Conservation (phyloP, 495 filamentous ascomycete species). For the Aspergillus mulundensis region DNA sequence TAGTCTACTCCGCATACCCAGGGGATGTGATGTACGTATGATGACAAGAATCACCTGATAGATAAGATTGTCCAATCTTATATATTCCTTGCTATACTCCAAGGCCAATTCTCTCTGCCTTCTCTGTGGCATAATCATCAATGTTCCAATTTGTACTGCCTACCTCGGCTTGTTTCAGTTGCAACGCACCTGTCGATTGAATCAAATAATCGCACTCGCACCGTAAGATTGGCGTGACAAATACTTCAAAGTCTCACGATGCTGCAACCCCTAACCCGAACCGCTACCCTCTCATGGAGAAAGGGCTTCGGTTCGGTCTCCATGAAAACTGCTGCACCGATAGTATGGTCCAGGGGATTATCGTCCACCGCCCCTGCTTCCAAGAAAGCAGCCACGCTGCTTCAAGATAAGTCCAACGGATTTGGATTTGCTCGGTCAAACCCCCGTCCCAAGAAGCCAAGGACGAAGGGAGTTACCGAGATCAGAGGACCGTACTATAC, state of each 20-base stretch:
- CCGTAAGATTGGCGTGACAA: not conserved
- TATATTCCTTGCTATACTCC: not conserved
- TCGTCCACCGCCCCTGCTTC: conserved; percentile 15
- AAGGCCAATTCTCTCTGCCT: not conserved
- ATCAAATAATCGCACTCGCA: not conserved
- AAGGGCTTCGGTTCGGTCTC: conserved; percentile 4
- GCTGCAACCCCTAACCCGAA: not conserved
- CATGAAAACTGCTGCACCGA: conserved; percentile 8
- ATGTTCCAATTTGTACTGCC: not conserved
- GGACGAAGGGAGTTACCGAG: conserved; percentile 49
- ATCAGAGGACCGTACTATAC: conserved; percentile 56
- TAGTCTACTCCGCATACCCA: not conserved
- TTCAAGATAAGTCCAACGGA: conserved; percentile 48
- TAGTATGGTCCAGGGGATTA: conserved; percentile 13
- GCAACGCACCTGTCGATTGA: not conserved
- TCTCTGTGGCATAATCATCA: not conserved
- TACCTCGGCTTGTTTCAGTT: not conserved
- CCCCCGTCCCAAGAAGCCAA: conserved; percentile 45
- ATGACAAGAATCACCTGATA: not conserved
- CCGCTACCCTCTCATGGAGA: not conserved
- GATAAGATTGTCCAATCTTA: no score
- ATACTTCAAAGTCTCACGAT: not conserved
- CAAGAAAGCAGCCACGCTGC: conserved; percentile 31
- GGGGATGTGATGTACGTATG: not conserved
- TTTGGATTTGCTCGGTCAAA: conserved; percentile 55